Conservation (phyloP, 2,329 filamentous ascomycete species). For the Ophiostoma ips region DNA sequence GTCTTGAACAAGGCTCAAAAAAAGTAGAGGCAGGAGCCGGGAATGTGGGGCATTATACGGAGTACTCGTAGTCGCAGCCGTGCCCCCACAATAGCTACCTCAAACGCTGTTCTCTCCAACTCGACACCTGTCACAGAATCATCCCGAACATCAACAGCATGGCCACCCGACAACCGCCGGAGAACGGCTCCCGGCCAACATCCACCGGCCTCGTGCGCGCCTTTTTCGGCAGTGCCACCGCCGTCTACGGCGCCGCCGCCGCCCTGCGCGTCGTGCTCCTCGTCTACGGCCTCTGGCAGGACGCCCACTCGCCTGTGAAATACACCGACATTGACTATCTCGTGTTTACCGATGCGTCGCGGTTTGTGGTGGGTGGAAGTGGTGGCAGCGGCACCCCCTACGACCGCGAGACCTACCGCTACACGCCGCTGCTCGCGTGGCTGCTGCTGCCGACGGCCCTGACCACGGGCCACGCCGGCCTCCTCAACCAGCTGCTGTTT, state of each 20-base stretch:
- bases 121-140: background rate
- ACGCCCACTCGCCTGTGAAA: conserved; percentile 80
- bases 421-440: conserved; percentile 90
- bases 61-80: no score
- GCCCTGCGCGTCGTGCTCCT: conserved; percentile 60
- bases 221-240: conserved; percentile 26
- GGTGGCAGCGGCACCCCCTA: conserved; percentile 47
- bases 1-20: background rate
- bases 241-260: conserved; percentile 43
- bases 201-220: conserved; percentile 10
- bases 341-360: conserved; percentile 91
- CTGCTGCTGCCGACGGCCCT: conserved; percentile 68
- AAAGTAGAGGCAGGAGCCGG: background rate
- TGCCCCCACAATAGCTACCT: background rate
- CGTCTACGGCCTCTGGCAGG: conserved; percentile 83
- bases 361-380: conserved; percentile 44
- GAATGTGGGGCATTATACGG: no score
- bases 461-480: conserved; percentile 24
- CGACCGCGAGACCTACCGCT: conserved; percentile 83
- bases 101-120: background rate
- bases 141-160: background rate
- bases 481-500: conserved; percentile 44
- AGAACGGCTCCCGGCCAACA: background rate
- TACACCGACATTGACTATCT: conserved; percentile 99
- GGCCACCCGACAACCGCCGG: background rate